phyloP scores from a whole-genome alignment of 139 green algal genomes.

The Micractinium sp. region DNA sequence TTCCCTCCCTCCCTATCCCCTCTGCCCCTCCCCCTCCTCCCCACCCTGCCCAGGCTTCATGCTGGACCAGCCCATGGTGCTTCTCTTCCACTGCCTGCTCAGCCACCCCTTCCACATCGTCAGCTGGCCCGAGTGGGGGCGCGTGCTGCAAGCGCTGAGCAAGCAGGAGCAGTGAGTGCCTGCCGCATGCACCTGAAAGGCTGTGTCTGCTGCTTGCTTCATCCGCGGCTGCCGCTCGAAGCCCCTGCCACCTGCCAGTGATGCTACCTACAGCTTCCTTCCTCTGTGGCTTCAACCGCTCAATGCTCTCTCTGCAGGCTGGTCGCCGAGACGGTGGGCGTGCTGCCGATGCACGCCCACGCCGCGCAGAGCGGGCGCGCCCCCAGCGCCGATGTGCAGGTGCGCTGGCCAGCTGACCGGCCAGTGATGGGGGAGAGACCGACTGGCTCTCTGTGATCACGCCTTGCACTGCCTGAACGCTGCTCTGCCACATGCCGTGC shows the following conservation, averaged over 20 bases:
- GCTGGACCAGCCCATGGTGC: slow-evolving; percentile 44
- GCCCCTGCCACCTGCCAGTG: too few species aligned
- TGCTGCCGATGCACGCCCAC: slow-evolving; percentile 5
- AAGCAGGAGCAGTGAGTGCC: slow-evolving; percentile 10
- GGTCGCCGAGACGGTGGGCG: slow-evolving; percentile 9
- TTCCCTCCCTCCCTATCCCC: background rate
- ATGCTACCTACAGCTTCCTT: background rate
- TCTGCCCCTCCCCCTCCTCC: background rate
- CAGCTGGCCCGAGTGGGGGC: slow-evolving; percentile 50
- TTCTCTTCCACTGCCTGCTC: slow-evolving; percentile 43
- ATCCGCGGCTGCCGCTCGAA: too few species aligned
- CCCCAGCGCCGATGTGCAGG: slow-evolving; percentile 19
- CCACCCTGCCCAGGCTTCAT: slow-evolving; percentile 31
- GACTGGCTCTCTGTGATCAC: too few species aligned
- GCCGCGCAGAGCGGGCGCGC: slow-evolving; percentile 1
- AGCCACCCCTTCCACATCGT: slow-evolving; percentile 41
- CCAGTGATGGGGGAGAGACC: too few species aligned
- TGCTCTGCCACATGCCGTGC: too few species aligned
- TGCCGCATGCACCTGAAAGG: background rate
- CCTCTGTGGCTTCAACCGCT: background rate
- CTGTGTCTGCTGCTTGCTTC: background rate
- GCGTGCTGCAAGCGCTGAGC: slow-evolving; percentile 18
- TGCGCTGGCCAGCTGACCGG: background rate
- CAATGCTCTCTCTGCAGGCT: background rate
- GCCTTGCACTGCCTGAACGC: background rate